Conservation (phyloP, 1,284 basidiomycete genomes). For the Agaricales sp. region DNA sequence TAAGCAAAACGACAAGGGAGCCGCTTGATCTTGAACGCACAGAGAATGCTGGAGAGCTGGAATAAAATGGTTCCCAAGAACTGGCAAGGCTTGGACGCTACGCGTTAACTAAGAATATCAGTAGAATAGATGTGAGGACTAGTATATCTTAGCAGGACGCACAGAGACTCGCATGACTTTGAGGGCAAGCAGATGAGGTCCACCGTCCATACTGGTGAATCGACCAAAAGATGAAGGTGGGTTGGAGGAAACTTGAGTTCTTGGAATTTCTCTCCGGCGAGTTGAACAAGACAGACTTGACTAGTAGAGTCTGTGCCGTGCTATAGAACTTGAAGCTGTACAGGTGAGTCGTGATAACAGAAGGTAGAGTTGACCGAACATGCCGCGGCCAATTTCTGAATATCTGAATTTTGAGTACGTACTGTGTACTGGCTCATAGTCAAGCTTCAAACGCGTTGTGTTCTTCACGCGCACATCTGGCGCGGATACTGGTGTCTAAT, state of each 20-base stretch:
- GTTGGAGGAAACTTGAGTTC: too few relatives aligned
- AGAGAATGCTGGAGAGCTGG: constrained; percentile 68
- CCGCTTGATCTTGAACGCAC: constrained; percentile 18
- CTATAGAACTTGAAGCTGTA: neutral
- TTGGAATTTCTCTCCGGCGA: too few relatives aligned
- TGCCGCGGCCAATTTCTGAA: too few relatives aligned
- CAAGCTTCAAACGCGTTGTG: neutral
- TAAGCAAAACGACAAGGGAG: neutral
- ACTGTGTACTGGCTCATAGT: too few relatives aligned
- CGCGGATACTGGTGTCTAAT: too few relatives aligned
- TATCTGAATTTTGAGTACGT: too few relatives aligned
- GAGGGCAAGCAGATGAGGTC: constrained; percentile 24
- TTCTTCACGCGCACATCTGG: too few relatives aligned
- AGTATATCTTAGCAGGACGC: constrained; percentile 18
- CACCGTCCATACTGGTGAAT: neutral
- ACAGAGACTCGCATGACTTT: constrained; percentile 50
- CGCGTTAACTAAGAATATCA: neutral
- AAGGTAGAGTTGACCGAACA: too few relatives aligned
- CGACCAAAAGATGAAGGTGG: neutral
- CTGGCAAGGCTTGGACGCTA: constrained; percentile 66
- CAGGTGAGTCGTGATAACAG: too few relatives aligned
- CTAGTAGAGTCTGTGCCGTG: too few relatives aligned
- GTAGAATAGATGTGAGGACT: constrained; percentile 8
- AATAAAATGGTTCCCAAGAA: constrained; percentile 78
- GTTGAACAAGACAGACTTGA: too few relatives aligned